Percentiles rank a stretch among this genome's conserved stretches.
Evolutionary conservation across 768 basidiomycete genomes (phyloP).

Genomic region (Phlegmacium glaucopus): DNA sequence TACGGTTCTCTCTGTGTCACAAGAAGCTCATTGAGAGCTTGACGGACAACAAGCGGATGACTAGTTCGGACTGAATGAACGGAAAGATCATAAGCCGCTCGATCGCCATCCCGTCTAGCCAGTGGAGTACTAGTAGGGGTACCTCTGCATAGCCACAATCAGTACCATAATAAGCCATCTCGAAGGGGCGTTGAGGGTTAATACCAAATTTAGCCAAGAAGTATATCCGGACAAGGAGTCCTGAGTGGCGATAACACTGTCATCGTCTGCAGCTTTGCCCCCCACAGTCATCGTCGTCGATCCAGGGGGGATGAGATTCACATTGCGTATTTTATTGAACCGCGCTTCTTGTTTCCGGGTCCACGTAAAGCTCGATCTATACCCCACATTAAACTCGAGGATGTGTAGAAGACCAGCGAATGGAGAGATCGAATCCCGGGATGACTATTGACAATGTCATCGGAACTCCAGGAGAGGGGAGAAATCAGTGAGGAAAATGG

Average conservation of each 20-base stretch:
- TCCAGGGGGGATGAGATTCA: conserved; percentile 76
- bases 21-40: conserved; percentile 82
- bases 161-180: conserved; percentile 99
- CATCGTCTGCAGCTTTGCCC: conserved; percentile 78
- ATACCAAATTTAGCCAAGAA: conserved; percentile 93
- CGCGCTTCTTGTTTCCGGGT: conserved; percentile 84
- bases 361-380: conserved; percentile 99
- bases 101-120: conserved; percentile 98
- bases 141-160: conserved; percentile 99
- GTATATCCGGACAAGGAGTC: conserved; percentile 90
- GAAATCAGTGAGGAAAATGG: conserved; percentile 99
- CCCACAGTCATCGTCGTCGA: conserved; percentile 67
- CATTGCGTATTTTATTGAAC: conserved; percentile 76
- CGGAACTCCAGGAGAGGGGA: conserved; percentile 90
- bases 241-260: conserved; percentile 90
- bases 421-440: conserved; percentile 98
- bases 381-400: conserved; percentile 97
- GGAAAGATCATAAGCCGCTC: conserved; percentile 92
- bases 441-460: conserved; percentile 93
- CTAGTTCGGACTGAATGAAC: conserved; percentile 88
- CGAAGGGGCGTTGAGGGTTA: conserved; percentile 72
- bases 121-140: conserved; percentile 66
- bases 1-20: conserved; percentile 82
- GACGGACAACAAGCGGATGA: conserved; percentile 78
- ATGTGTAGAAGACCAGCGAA: conserved; percentile 94